phyloP scores from a whole-genome alignment of 202 grass and related monocot species.

The Brachypodium distachyon region DNA sequence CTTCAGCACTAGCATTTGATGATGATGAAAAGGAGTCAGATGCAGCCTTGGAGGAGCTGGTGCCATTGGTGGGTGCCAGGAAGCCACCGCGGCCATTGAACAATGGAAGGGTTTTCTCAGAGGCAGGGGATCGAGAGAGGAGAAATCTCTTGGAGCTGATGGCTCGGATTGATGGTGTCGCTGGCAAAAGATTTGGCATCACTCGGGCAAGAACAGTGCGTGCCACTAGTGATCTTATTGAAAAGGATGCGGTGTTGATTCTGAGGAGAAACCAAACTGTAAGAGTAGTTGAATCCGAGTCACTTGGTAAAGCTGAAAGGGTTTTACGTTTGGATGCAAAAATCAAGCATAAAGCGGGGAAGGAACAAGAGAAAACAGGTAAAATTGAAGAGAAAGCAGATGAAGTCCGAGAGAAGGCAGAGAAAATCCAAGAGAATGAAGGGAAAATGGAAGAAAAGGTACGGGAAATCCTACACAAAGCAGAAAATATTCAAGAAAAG shows the following conservation, averaged over 20 bases:
- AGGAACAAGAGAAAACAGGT: conserved; percentile 14
- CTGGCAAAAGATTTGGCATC: conserved; percentile 31
- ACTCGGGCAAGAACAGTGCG: conserved; percentile 37
- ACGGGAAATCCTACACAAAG: neutral
- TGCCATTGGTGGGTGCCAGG: conserved; percentile 34
- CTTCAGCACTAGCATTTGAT: conserved; percentile 34
- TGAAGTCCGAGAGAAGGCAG: neutral
- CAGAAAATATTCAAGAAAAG: conserved; percentile 6
- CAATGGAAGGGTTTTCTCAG: conserved; percentile 48
- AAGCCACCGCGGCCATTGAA: conserved; percentile 43
- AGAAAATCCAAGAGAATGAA: neutral
- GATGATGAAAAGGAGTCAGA: conserved; percentile 34
- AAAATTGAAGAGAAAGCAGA: neutral
- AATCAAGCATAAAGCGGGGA: conserved; percentile 3
- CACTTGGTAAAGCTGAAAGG: conserved; percentile 18
- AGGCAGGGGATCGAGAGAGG: conserved; percentile 34
- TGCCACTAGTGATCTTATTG: conserved; percentile 22
- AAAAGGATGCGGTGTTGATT: conserved; percentile 34
- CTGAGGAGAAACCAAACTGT: conserved; percentile 48
- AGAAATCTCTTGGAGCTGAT: conserved; percentile 91
- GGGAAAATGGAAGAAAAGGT: neutral
- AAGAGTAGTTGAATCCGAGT: conserved; percentile 23
- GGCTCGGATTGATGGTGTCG: conserved; percentile 52
- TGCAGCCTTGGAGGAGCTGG: conserved; percentile 28
- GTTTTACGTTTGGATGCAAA: conserved; percentile 22